Evolutionary conservation across 2,329 filamentous ascomycete genomes (phyloP).

Genomic region (Sarocladiaceae sp.): DNA sequence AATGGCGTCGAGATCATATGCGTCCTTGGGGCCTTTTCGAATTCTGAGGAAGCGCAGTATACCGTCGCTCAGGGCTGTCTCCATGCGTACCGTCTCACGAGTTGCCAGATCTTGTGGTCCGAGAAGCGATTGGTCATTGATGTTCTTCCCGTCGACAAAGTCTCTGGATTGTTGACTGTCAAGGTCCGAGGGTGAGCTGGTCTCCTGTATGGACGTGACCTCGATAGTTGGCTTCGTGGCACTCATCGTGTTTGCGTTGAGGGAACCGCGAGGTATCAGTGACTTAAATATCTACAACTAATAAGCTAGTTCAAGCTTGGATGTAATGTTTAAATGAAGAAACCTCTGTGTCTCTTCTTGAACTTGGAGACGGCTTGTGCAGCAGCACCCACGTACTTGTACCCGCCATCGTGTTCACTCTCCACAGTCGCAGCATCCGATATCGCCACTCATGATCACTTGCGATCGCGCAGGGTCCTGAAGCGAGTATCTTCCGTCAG

Average conservation of each 20-base stretch:
- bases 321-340: too few species aligned
- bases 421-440: too few species aligned
- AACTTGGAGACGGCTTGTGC: too few species aligned
- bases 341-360: too few species aligned
- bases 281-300: too few species aligned
- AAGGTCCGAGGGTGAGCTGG: background rate
- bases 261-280: background rate
- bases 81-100: slow-evolving; percentile 21
- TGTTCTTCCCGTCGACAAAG: background rate
- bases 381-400: too few species aligned
- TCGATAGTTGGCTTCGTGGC: background rate
- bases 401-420: too few species aligned
- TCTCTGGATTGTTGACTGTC: background rate
- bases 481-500: too few species aligned
- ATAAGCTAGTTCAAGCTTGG: too few species aligned
- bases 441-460: too few species aligned
- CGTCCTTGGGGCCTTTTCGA: slow-evolving; percentile 22
- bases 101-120: slow-evolving; percentile 18
- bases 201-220: background rate
- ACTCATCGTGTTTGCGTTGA: background rate
- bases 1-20: slow-evolving; percentile 25
- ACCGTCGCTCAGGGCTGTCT: slow-evolving; percentile 24
- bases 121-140: background rate
- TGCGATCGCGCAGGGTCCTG: too few species aligned
- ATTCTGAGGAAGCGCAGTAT: slow-evolving; percentile 26